Evolutionary conservation across 257 asterid species (phyloP).

Genomic region (Linderniella brevidens): DNA sequence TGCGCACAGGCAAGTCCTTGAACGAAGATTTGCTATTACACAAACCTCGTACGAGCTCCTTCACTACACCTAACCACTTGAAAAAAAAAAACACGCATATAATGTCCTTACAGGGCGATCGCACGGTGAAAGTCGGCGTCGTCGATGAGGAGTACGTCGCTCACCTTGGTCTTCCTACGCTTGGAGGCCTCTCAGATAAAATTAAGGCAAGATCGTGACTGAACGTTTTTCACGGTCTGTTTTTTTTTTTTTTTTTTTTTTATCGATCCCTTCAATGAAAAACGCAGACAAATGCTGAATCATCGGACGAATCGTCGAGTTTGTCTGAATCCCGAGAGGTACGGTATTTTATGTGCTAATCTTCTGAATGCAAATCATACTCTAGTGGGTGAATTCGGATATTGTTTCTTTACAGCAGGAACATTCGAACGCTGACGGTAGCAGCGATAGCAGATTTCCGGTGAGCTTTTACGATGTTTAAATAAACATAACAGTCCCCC

Average conservation of each 20-base stretch:
- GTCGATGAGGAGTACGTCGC: constrained; percentile 69
- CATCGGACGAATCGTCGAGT: constrained; percentile 9
- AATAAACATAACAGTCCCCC: no score
- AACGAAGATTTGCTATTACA: no score
- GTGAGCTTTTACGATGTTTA: constrained; percentile 24
- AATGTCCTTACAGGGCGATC: constrained; percentile 49
- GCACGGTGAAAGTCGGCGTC: constrained; percentile 65
- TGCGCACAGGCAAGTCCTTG: constrained; percentile 92
- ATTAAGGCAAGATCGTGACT: constrained; percentile 20
- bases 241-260: neutral
- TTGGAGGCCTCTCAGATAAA: constrained; percentile 40
- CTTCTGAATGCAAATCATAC: no score
- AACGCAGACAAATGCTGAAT: constrained; percentile 21
- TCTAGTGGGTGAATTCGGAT: no score
- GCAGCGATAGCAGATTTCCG: constrained; percentile 29
- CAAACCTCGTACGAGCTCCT: no score
- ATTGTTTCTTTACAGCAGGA: constrained; percentile 20
- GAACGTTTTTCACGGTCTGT: neutral
- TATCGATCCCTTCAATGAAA: neutral
- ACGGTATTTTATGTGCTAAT: no score
- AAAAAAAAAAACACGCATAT: no score
- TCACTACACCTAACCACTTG: no score
- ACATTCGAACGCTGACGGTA: constrained; percentile 8
- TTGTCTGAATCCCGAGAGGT: no score
- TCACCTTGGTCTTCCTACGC: constrained; percentile 88